Evolutionary conservation across 768 basidiomycete genomes (phyloP), one percentile per base, ranked within the genome.

Genomic region (Floccularia luteovirens): DNA sequence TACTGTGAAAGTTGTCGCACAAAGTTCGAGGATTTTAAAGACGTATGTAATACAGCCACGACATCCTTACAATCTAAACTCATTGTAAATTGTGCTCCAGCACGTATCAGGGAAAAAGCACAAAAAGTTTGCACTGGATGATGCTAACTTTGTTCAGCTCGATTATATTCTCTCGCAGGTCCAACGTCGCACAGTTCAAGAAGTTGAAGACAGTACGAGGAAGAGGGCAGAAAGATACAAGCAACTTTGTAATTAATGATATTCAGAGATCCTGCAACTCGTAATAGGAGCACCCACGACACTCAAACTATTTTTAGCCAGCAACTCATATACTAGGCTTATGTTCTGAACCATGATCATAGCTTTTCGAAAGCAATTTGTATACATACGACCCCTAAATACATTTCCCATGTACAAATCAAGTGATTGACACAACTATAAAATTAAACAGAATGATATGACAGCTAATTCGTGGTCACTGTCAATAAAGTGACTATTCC

Each of bases 1-100:
- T 98, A 97, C 60, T 99, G 96, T 59, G 96, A 99, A 61, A 93
- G 91, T 56, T 99, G 96, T 59, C 76, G 94, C 27, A 54, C 72
- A 41, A 90, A 90, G 59, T 99, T 93, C 53, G 80, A 84, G 0
- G 84, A 94, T 59, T 94, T 98, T 51, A 75, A 76, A 45, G 61
- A 66, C 48, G 94, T 96, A 50, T 54, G 81, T 69, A 19, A 20
- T 43, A 17, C 39, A 24, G 37, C 22, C 42, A 40, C 24, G 23
- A 45, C 14, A 39, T 24, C 32, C 1, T 43, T 34, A 16, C 32
- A 10, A 12, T 28, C 34, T 46, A 16, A 27, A 21, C 14, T 43
- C 32, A 39, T 34, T 36, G 4, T n/a, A n/a, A n/a, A n/a, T n/a
- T n/a, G n/a, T n/a, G n/a, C n/a, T n/a, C n/a, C 49, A 96, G 91